Conservation (phyloP, 345 rosid genomes). For the Camelina neglecta region DNA sequence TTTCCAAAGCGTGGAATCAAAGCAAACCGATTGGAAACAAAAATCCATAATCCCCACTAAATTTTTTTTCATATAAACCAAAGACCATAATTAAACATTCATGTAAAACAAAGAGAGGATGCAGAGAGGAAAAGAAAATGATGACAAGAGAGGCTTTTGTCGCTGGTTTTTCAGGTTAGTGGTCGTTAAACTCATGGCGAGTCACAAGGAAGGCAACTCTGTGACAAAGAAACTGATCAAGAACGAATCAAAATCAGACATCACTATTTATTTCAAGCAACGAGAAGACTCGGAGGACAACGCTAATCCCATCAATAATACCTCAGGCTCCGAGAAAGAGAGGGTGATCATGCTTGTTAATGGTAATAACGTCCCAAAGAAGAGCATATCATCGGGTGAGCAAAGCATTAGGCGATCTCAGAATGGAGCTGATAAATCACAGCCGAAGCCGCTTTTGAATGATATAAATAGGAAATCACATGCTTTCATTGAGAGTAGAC, state of each 20-base stretch:
- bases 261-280: constrained; percentile 40
- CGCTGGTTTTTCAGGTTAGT: constrained; percentile 25
- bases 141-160: constrained; percentile 35
- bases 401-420: neutral
- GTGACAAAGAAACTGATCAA: constrained; percentile 34
- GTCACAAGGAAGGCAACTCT: constrained; percentile 26
- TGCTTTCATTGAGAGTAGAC: constrained; percentile 39
- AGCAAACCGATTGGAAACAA: constrained; percentile 29
- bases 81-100: constrained; percentile 3
- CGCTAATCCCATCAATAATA: constrained; percentile 1
- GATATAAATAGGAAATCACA: constrained; percentile 37
- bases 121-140: constrained; percentile 22
- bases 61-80: constrained; percentile 19
- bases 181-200: constrained; percentile 33
- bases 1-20: constrained; percentile 48
- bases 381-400: constrained; percentile 21
- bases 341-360: constrained; percentile 34
- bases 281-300: constrained; percentile 44
- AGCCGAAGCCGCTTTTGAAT: constrained; percentile 22
- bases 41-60: constrained; percentile 27
- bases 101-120: constrained; percentile 13
- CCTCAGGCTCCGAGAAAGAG: constrained; percentile 25
- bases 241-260: constrained; percentile 41
- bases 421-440: constrained; percentile 16
- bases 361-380: constrained; percentile 23